Conservation (phyloP, 169 alveolate genomes). For the Miamiensis avidus region DNA sequence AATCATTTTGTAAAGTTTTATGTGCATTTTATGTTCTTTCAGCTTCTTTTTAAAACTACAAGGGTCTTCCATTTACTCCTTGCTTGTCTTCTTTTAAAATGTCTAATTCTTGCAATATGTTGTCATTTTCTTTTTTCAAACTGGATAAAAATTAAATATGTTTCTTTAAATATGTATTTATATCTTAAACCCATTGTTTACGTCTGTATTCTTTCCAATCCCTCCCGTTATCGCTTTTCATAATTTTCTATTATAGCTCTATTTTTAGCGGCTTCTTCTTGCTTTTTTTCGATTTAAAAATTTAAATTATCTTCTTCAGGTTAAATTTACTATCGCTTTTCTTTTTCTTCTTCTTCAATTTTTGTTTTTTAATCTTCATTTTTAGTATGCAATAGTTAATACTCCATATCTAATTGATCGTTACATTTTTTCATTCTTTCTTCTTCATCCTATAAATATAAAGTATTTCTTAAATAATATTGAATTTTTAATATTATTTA, state of each 20-base stretch:
- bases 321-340: not conserved
- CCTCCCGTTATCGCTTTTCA: slow-evolving; percentile 1
- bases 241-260: not conserved
- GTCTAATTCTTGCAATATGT: slow-evolving; percentile 42
- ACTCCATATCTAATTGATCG: too few species aligned
- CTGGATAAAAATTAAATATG: slow-evolving; percentile 13
- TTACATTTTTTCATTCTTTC: too few species aligned
- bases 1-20: slow-evolving; percentile 42
- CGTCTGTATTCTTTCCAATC: slow-evolving; percentile 10
- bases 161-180: too few species aligned
- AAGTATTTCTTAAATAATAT: too few species aligned
- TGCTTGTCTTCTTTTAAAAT: slow-evolving; percentile 33
- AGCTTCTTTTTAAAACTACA: slow-evolving; percentile 46
- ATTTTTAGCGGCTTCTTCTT: slow-evolving; percentile 10
- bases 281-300: not conserved
- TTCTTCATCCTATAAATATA: too few species aligned
- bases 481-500: too few species aligned
- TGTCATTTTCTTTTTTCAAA: slow-evolving; percentile 43
- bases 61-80: slow-evolving; percentile 46
- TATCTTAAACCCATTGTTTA: too few species aligned
- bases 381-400: too few species aligned
- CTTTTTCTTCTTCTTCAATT: slow-evolving; percentile 16
- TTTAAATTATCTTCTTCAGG: slow-evolving; percentile 15
- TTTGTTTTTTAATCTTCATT: too few species aligned
- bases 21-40: slow-evolving; percentile 47